These are phyloP conservation scores for Immersiporthe knoxdaviesiana DNA, from an alignment of 2,329 filamentous ascomycete species.

Conservation along the genomic window DNA sequence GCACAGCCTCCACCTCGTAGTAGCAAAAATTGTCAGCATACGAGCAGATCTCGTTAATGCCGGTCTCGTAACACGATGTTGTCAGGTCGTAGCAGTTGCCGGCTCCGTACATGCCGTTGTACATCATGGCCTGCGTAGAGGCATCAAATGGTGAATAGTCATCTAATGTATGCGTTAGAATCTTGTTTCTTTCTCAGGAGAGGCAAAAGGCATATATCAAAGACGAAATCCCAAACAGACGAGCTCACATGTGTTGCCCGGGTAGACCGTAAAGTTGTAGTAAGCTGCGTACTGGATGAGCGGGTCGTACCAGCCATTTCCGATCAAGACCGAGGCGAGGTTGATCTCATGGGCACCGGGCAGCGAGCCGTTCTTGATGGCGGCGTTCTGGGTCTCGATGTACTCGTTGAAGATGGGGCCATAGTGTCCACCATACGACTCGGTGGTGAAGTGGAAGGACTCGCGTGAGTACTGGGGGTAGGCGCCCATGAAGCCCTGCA, in stretches of 20 bases:
- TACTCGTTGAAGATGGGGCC: slow-evolving; percentile 58
- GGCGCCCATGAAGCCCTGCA: slow-evolving; percentile 66
- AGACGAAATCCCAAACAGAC: too few species aligned
- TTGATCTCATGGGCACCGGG: slow-evolving; percentile 51
- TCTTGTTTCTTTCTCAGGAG: too few species aligned
- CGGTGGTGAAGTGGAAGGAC: slow-evolving; percentile 58
- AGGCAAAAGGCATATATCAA: too few species aligned
- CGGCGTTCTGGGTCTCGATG: slow-evolving; percentile 50
- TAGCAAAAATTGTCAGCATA: slow-evolving; percentile 60
- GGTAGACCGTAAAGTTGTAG: slow-evolving; percentile 60
- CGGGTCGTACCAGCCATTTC: slow-evolving; percentile 63
- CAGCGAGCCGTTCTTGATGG: slow-evolving; percentile 34
- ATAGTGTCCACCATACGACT: slow-evolving; percentile 63
- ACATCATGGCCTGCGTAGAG: slow-evolving; percentile 52
- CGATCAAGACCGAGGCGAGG: slow-evolving; percentile 55
- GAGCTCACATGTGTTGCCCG: slow-evolving; percentile 51
- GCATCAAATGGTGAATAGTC: slow-evolving; percentile 56
- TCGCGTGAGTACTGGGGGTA: slow-evolving; percentile 56
- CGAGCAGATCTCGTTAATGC: slow-evolving; percentile 54
- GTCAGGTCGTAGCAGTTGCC: slow-evolving; percentile 64
- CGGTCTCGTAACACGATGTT: slow-evolving; percentile 56
- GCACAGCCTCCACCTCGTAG: slow-evolving; percentile 54
- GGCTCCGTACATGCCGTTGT: slow-evolving; percentile 62
- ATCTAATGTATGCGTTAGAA: slow-evolving; percentile 34
- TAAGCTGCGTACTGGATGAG: slow-evolving; percentile 59